Evolutionary conservation across 2,329 filamentous ascomycete species (phyloP), one percentile per base, ranked within the genome.

Genomic region (Cadophora sp.): DNA sequence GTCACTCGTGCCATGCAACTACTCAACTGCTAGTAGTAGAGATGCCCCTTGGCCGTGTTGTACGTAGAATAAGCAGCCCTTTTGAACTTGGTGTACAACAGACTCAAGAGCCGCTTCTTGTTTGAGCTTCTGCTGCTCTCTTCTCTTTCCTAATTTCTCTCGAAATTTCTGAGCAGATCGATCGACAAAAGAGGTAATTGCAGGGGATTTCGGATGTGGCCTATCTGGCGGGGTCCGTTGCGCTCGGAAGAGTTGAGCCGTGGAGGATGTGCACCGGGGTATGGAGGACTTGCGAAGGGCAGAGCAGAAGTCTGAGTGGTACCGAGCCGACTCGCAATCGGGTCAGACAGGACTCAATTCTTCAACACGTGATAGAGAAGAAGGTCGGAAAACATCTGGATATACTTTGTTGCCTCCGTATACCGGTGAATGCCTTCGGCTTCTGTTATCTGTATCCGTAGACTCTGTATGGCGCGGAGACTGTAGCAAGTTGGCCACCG

Each of bases 211-310:
- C 59, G 59, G 59, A 62, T 62, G 40, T 62, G 59, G 59, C 24
- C 59, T 46, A 4, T 29, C 43, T 48, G 56, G 34, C 14, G 56
- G 31, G 34, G 37, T 59, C 14, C 24, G 29, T 43, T 8, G 59
- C 59, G 16, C 40, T 50, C 59, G 40, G 59, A 62, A 50, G 37
- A 62, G 48, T 62, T 40, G 59, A 62, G 14, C 59, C 59, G 59
- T 62, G 59, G 40, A 62, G 59, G 59, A 62, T 62, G 40, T 62
- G 40, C 59, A 19, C 27, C 58, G 24, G 59, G 58, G 26, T 46
- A 62, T 48, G 26, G 58, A 62, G 22, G 59, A 62, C 26, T n/a
- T 16, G 5, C 16, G 40, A 9, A 24, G 26, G 40, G 22, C 34
- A 40, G 58, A 60, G 22, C 22, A n/a, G 37, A 31, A 40, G 55